A percentile compares a stretch with the other conserved stretches of the same genome.
Conservation (phyloP, 139 green algal species). For the Mesotaenium endlicherianum region DNA sequence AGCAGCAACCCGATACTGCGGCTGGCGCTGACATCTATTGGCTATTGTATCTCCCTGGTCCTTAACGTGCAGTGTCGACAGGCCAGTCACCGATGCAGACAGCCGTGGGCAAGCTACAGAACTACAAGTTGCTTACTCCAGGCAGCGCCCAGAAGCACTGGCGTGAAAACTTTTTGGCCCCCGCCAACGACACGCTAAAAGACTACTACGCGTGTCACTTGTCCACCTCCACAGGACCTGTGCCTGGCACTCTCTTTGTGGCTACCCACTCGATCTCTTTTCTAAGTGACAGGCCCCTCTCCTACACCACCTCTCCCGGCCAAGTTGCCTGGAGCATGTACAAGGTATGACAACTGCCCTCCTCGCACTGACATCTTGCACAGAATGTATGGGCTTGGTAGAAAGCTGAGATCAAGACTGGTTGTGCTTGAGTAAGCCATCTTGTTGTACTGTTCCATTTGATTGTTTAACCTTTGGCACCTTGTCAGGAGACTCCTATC, state of each 20-base stretch:
- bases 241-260: conserved; percentile 28
- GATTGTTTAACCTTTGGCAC: too few species aligned
- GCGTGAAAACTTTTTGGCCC: conserved; percentile 13
- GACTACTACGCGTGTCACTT: conserved; percentile 39
- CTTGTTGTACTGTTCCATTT: too few species aligned
- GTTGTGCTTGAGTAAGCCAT: not conserved
- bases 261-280: conserved; percentile 1
- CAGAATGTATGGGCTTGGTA: not conserved
- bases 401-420: not conserved
- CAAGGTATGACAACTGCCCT: too few species aligned
- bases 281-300: conserved; percentile 7
- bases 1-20: too few species aligned
- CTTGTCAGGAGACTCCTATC: too few species aligned
- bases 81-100: not conserved
- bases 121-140: not conserved
- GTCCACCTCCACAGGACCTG: conserved; percentile 34
- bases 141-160: conserved; percentile 8
- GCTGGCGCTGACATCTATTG: too few species aligned
- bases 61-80: conserved; percentile 13
- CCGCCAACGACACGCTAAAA: conserved; percentile 5
- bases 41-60: too few species aligned
- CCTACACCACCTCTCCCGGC: not conserved
- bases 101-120: conserved; percentile 36
- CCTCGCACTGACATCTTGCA: too few species aligned
- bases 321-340: conserved; percentile 39